Evolutionary conservation across 73 alveolate genomes (phyloP), one percentile per base, ranked within the genome.

Genomic region (Tetrahymena borealis): DNA sequence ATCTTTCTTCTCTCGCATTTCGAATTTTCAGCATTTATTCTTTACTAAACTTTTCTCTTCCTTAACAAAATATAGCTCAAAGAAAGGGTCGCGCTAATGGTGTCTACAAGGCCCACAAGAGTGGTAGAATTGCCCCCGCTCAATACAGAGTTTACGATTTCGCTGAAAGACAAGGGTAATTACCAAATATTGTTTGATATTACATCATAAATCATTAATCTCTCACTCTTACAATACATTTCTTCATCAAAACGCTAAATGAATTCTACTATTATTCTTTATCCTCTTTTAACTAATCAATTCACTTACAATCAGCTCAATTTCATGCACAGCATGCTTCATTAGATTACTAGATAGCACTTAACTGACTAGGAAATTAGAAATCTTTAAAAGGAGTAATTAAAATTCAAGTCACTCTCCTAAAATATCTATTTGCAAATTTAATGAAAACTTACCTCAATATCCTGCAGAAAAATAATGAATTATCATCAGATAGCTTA

Each of bases 81-180:
- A 93, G 96, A 93, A 93, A 93, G 96, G 96, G 96, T 77, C 90
- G 91, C 33, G 94, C 96, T 33, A 93, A 93, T 37, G 39, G 92
- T 38, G 96, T 93, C 60, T 93, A 90, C 79, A 93, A 78, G 60
- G 60, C 94, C 32, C 96, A 93, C 78, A 39, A 93, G 91, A 93
- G 91, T 37, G 37, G 91, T 90, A 93, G 96, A 93, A 93, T 93
- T 38, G 96, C 92, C 77, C 90, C 85, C 79, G 92, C 96, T 13
- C 79, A 90, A 93, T 93, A 90, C 91, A 93, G 96, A 93, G 94
- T 90, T 78, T 78, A 90, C 41, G 96, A 93, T 90, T 93, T 90
- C 91, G 91, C 96, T 43, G 96, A 93, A 90, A 93, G 96, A 93
- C 94, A 93, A 38, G 96, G 96, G 39, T 60, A 60, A 60, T 5